These are phyloP conservation scores for Magnolia sinica DNA, from an alignment of 164 flowering plant genomes.

Conservation along the genomic window DNA sequence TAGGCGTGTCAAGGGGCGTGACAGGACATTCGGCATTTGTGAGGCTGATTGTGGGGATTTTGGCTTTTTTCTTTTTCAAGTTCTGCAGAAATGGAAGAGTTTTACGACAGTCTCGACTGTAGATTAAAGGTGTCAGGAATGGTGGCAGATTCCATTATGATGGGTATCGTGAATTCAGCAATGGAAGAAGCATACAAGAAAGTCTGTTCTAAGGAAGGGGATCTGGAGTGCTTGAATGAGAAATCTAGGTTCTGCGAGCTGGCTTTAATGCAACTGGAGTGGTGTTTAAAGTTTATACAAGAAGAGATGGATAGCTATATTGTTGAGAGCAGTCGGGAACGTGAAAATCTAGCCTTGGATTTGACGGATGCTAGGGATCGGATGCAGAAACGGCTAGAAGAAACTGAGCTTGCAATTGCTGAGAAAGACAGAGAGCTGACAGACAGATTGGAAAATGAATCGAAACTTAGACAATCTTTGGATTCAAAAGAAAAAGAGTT, in stretches of 20 bases:
- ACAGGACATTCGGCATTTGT: too few relatives aligned
- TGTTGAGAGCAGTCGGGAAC: constrained; percentile 31
- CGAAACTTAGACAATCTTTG: constrained; percentile 51
- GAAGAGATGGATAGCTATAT: constrained; percentile 44
- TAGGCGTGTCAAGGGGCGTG: background rate
- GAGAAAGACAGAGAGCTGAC: constrained; percentile 54
- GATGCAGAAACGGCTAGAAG: constrained; percentile 54
- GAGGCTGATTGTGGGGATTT: background rate
- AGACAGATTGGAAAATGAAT: constrained; percentile 46
- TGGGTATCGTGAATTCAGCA: constrained; percentile 61
- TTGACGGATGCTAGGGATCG: constrained; percentile 52
- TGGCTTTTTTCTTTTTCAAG: background rate
- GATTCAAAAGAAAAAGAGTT: constrained; percentile 55
- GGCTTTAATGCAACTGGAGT: constrained; percentile 74
- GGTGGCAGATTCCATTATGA: constrained; percentile 68
- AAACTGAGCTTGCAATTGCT: constrained; percentile 44
- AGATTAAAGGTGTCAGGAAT: constrained; percentile 40
- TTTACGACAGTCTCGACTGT: constrained; percentile 36
- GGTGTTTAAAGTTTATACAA: constrained; percentile 56
- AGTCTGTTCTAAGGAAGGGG: constrained; percentile 51
- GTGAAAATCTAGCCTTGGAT: constrained; percentile 45
- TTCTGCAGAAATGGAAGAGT: constrained; percentile 40
- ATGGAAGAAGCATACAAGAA: constrained; percentile 75
- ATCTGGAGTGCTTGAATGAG: constrained; percentile 52
- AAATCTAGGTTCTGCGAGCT: constrained; percentile 73